Conservation (phyloP, 140 eudicot species). For the Eryngium alpinum region DNA sequence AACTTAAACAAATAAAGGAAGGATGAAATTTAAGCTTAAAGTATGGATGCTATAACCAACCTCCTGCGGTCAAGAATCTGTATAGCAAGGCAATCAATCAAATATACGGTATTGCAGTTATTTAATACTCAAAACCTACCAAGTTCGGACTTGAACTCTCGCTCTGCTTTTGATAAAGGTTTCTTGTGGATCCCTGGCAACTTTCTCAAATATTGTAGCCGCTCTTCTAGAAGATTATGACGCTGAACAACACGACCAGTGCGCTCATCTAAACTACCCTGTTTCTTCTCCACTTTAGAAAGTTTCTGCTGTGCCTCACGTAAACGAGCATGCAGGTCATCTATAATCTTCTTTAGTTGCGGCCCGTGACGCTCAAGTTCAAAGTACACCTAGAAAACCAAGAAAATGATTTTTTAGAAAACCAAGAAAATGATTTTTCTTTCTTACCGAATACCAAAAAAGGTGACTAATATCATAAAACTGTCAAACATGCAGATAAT, state of each 20-base stretch:
- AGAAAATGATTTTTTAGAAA: too few relatives aligned
- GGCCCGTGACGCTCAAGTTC: slow-evolving; percentile 95
- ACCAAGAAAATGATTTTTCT: background rate
- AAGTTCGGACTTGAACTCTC: slow-evolving; percentile 82
- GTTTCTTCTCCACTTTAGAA: slow-evolving; percentile 53
- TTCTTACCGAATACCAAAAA: background rate
- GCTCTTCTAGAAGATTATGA: slow-evolving; percentile 59
- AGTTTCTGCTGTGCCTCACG: slow-evolving; percentile 67
- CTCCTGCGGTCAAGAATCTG: background rate
- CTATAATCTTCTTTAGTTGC: slow-evolving; percentile 64
- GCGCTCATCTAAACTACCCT: slow-evolving; percentile 53
- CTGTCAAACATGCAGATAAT: too few relatives aligned
- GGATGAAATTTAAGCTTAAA: background rate
- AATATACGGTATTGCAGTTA: background rate
- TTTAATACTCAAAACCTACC: slow-evolving; percentile 36
- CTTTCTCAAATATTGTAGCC: slow-evolving; percentile 49
- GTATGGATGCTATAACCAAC: background rate
- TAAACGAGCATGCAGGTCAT: slow-evolving; percentile 61
- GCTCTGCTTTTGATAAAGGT: slow-evolving; percentile 86
- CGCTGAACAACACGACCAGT: slow-evolving; percentile 37
- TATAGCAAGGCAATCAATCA: background rate
- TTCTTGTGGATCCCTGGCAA: slow-evolving; percentile 71
- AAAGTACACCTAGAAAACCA: slow-evolving; percentile 66
- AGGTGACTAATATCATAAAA: background rate
- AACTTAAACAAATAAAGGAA: background rate